Evolutionary conservation across 257 asterid species (phyloP).

Genomic region (Paulownia fortunei): DNA sequence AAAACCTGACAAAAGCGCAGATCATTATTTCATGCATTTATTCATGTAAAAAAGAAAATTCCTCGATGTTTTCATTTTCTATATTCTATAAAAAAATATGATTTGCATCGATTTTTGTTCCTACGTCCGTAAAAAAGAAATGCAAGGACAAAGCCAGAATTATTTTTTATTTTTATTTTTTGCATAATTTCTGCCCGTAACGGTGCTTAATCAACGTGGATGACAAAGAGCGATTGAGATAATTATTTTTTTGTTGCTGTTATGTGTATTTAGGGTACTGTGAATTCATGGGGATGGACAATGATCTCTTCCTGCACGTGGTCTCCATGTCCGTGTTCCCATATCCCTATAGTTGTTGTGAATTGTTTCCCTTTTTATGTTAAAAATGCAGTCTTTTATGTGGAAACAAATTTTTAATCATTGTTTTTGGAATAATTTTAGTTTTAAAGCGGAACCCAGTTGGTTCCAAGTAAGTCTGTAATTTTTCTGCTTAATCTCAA

Average conservation of each 20-base stretch:
- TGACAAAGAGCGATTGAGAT: neutral
- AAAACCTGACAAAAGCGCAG: conserved; percentile 36
- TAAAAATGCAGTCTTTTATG: neutral
- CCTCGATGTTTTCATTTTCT: conserved; percentile 27
- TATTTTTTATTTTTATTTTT: neutral
- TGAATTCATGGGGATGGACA: conserved; percentile 72
- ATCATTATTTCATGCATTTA: conserved; percentile 37
- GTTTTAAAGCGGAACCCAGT: conserved; percentile 4
- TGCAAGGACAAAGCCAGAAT: conserved; percentile 31
- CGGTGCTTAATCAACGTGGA: conserved; percentile 31
- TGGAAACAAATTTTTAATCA: conserved; percentile 27
- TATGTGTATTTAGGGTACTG: conserved; percentile 37
- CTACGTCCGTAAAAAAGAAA: conserved; percentile 24
- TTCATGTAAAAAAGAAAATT: conserved; percentile 29
- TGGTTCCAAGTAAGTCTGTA: conserved; percentile 20
- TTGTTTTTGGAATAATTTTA: conserved; percentile 30
- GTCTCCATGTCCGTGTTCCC: conserved; percentile 44
- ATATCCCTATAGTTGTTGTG: conserved; percentile 34
- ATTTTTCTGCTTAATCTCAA: conserved; percentile 20
- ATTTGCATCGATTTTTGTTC: conserved; percentile 40
- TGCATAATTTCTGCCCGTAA: conserved; percentile 20
- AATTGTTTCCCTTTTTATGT: conserved; percentile 30
- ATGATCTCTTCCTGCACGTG: conserved; percentile 58
- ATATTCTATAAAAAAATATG: conserved; percentile 8
- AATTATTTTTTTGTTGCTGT: conserved; percentile 30